Conservation (phyloP, 1,284 basidiomycete species). For the Ceratobasidium sp. region DNA sequence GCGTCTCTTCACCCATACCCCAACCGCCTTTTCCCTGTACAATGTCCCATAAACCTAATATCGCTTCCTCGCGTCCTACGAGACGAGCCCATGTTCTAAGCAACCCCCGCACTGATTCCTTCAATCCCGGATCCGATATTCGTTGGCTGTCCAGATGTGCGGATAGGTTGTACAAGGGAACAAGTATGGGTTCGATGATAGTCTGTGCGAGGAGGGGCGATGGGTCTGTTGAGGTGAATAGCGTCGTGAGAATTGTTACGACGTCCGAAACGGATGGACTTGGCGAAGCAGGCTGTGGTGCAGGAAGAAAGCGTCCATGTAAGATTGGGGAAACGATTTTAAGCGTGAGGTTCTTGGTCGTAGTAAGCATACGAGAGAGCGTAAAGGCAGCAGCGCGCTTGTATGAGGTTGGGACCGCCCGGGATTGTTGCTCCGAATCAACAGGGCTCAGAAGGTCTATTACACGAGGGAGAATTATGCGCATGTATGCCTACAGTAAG, state of each 20-base stretch:
- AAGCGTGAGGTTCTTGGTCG: constrained; percentile 56
- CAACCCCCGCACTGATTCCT: constrained; percentile 70
- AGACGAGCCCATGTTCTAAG: constrained; percentile 82
- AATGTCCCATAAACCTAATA: constrained; percentile 72
- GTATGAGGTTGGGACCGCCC: constrained; percentile 58
- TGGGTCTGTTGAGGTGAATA: constrained; percentile 83
- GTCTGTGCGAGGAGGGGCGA: constrained; percentile 74
- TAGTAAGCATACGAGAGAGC: constrained; percentile 72
- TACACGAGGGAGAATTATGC: constrained; percentile 67
- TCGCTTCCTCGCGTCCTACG: constrained; percentile 66
- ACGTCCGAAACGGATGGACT: constrained; percentile 53
- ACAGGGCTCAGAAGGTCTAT: constrained; percentile 52
- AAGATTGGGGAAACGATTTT: constrained; percentile 62
- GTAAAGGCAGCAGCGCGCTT: constrained; percentile 76
- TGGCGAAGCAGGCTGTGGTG: constrained; percentile 50
- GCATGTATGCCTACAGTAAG: constrained; percentile 70
- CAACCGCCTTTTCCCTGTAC: constrained; percentile 65
- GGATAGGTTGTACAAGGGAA: constrained; percentile 75
- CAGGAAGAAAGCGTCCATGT: constrained; percentile 56
- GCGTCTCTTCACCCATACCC: constrained; percentile 50
- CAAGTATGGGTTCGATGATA: constrained; percentile 76
- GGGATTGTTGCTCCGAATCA: constrained; percentile 51
- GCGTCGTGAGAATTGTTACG: constrained; percentile 60
- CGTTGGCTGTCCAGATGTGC: constrained; percentile 66
- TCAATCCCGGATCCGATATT: constrained; percentile 72